These are phyloP conservation scores for Wallacemonas rigidus DNA, from an alignment of 208 protist species.

Conservation along the genomic window DNA sequence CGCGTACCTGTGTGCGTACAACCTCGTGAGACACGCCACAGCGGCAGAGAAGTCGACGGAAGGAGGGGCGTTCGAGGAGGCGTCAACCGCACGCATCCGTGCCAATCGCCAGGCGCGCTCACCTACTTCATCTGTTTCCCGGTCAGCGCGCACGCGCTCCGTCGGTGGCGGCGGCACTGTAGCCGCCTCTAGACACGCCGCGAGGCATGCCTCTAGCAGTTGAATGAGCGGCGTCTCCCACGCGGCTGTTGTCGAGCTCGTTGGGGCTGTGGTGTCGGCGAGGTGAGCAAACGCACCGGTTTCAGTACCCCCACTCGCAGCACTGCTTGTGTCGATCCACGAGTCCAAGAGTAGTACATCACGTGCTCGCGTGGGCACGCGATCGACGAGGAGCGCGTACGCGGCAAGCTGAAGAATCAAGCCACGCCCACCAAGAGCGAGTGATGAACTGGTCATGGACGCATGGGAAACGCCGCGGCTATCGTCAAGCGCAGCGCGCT, in stretches of 20 bases:
- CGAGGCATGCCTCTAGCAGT: not conserved
- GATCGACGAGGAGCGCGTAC: constrained; percentile 50
- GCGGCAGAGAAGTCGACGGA: not conserved
- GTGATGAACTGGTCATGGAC: no score
- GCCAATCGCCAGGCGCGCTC: not conserved
- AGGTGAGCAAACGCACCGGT: not conserved
- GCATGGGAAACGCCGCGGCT: not conserved
- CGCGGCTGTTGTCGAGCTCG: not conserved
- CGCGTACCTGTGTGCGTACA: not conserved
- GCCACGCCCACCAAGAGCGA: not conserved
- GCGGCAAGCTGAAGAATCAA: constrained; percentile 41
- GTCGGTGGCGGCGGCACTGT: no score
- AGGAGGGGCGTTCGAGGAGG: not conserved
- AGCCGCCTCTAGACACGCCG: no score
- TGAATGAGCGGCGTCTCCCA: not conserved
- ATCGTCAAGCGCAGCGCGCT: constrained; percentile 18
- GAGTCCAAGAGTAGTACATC: constrained; percentile 41
- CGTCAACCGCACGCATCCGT: not conserved
- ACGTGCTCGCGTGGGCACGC: constrained; percentile 28
- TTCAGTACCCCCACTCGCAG: not conserved
- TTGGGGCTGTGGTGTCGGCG: not conserved
- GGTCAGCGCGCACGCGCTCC: no score
- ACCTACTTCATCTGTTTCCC: no score
- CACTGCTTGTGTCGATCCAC: not conserved
- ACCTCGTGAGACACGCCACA: not conserved